Evolutionary conservation across 495 filamentous ascomycete genomes (phyloP), one percentile per base, ranked within the genome.

Genomic region (Penicillium mononematosum): DNA sequence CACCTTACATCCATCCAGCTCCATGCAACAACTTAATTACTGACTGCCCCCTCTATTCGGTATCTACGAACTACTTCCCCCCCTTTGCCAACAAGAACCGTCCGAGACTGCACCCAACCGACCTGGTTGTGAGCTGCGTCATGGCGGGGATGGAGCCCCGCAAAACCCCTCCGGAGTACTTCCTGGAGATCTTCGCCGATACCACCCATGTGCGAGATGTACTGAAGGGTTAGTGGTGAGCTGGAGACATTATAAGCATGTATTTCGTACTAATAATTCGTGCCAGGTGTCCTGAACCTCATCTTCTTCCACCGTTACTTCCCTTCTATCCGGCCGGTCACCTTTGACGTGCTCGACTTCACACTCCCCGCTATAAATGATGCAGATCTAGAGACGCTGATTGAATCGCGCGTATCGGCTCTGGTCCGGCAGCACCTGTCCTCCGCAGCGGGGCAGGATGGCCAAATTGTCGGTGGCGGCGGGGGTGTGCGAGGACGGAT

Each of bases 291-390:
- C 65, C 86, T 98, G 50, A 91, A 96, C 71, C 94, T 93, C 41
- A 96, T 98, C 69, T 98, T 98, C 86, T 98, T 98, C 79, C 92
- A 98, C 74, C 90, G 94, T 58, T 96, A 91, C 80, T 98, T 98
- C 78, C 89, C 89, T 55, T 85, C 89, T 29, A 81, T 96, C 53
- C 77, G 83, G 14, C 94, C 94, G n/a, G 81, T 83, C 45, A 90
- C 90, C 44, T 86, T 90, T 68, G 94, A 98, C 66, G 83, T 98
- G 44, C 85, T 98, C 53, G 94, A 96, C 66, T 81, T 97, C 52
- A 96, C 92, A 27, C 83, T 98, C 8, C 91, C 95, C 32, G 85
- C 88, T 58, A 87, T 98, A 62, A 87, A 92, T 58, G 93, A 98
- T 65, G 75, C 73, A 32, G 91, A 96, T 65, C 86, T 98, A 32